Evolutionary conservation across 2,329 filamentous ascomycete genomes (phyloP).

Genomic region (Aureobasidium vineae): DNA sequence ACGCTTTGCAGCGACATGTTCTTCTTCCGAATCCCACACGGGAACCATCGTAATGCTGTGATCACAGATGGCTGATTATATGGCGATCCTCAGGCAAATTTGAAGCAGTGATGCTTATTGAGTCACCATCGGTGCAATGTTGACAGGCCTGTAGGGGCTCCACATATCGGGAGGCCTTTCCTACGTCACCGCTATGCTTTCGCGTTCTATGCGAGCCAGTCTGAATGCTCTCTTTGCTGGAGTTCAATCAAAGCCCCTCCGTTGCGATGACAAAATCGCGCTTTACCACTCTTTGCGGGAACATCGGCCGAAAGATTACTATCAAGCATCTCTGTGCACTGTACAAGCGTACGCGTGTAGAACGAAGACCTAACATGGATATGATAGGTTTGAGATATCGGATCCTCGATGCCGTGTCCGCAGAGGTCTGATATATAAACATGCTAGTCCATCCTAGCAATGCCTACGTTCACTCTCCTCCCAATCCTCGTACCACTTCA

Average conservation of each 20-base stretch:
- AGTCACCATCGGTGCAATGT: neutral
- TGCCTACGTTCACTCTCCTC: neutral
- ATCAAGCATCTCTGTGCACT: neutral
- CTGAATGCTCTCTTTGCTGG: neutral
- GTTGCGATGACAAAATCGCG: constrained; percentile 1
- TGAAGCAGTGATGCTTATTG: constrained; percentile 10
- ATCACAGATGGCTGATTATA: constrained; percentile 1
- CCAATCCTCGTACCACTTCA: neutral
- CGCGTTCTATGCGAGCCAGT: constrained; percentile 22
- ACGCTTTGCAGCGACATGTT: neutral
- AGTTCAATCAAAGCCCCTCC: neutral
- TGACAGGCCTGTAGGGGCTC: neutral
- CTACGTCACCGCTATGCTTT: constrained; percentile 18
- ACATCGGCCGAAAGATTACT: neutral
- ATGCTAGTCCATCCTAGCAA: neutral
- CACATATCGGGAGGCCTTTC: constrained; percentile 9
- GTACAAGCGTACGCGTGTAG: neutral
- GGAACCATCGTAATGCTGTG: constrained; percentile 1
- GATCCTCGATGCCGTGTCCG: constrained; percentile 5
- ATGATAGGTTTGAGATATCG: neutral
- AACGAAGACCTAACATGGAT: neutral
- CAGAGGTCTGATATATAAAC: constrained; percentile 19
- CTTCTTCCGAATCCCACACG: neutral
- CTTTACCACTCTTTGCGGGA: neutral
- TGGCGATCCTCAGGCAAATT: constrained; percentile 12